A percentile compares a stretch with the other conserved stretches of the same genome.
Conservation (phyloP, 352 stramenopile species). For the Pythium vanterpoolii region DNA sequence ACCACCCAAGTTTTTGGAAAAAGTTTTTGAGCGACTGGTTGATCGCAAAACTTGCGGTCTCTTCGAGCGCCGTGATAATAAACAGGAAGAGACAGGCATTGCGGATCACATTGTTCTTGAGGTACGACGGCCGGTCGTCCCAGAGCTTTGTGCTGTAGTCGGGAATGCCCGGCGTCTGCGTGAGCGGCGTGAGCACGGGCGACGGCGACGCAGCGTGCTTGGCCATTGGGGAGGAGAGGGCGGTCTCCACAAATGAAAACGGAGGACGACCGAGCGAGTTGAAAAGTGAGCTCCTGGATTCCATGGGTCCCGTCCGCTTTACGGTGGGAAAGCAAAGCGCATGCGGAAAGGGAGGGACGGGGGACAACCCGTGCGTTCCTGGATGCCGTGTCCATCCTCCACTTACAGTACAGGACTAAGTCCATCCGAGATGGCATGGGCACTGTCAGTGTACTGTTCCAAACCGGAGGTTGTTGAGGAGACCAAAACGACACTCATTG, state of each 20-base stretch:
- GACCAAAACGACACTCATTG: neutral
- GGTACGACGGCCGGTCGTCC: conserved; percentile 12
- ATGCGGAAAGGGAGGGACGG: neutral
- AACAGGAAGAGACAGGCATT: conserved; percentile 25
- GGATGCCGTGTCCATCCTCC: neutral
- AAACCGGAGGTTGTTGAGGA: neutral
- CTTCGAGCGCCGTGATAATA: conserved; percentile 18
- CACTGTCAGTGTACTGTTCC: no score
- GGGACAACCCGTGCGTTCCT: no score
- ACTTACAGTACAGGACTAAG: neutral
- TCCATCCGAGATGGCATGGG: no score
- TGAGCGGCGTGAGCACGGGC: conserved; percentile 16
- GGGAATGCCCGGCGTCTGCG: conserved; percentile 6
- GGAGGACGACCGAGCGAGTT: neutral
- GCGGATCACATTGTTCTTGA: conserved; percentile 23
- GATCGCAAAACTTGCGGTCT: conserved; percentile 24
- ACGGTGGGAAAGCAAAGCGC: no score
- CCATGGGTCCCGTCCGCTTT: no score
- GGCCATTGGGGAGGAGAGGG: neutral
- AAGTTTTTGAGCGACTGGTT: conserved; percentile 32
- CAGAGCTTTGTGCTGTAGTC: conserved; percentile 12
- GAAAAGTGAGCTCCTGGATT: conserved; percentile 5
- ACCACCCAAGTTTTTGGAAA: conserved; percentile 26
- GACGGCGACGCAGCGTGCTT: conserved; percentile 17
- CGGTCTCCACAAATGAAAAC: neutral